Percentiles rank a stretch among this genome's conserved stretches.
Evolutionary conservation across 768 basidiomycete species (phyloP).

Genomic region (Panaeolus cyanescens): DNA sequence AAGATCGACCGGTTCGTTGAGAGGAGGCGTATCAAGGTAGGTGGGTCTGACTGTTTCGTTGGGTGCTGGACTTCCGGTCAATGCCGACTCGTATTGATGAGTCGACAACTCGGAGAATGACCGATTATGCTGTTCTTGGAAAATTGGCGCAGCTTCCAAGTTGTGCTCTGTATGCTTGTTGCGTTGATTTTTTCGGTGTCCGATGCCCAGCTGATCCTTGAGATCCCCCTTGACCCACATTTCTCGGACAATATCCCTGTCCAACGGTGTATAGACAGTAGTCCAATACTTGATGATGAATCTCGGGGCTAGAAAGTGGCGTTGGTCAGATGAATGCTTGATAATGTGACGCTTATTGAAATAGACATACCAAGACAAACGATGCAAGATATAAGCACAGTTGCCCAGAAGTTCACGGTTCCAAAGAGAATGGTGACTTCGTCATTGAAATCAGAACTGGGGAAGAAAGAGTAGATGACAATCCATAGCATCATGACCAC

Average conservation of each 20-base stretch:
- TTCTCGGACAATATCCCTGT: slow-evolving; percentile 91
- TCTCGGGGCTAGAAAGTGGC: slow-evolving; percentile 60
- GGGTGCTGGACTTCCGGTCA: slow-evolving; percentile 30
- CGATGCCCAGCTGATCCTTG: slow-evolving; percentile 78
- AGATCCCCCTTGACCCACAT: slow-evolving; percentile 85
- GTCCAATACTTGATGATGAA: slow-evolving; percentile 76
- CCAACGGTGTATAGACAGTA: slow-evolving; percentile 74
- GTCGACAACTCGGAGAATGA: slow-evolving; percentile 64
- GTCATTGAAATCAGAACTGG: slow-evolving; percentile 68
- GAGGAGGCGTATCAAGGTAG: slow-evolving; percentile 49
- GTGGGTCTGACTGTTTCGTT: slow-evolving; percentile 40
- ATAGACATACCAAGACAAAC: slow-evolving; percentile 70
- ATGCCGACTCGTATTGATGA: slow-evolving; percentile 50
- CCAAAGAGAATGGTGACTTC: slow-evolving; percentile 77
- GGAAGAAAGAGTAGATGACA: slow-evolving; percentile 82
- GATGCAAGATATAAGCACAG: slow-evolving; percentile 66
- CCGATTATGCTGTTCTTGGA: slow-evolving; percentile 60
- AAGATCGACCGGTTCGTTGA: slow-evolving; percentile 32
- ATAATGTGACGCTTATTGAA: background rate
- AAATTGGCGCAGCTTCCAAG: slow-evolving; percentile 73
- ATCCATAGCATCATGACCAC: slow-evolving; percentile 89
- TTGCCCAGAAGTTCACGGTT: slow-evolving; percentile 82
- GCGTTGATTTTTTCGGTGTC: slow-evolving; percentile 58
- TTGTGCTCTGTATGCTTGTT: slow-evolving; percentile 31
- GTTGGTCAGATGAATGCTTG: background rate